Conservation (phyloP, 2,329 filamentous ascomycete genomes). For the Scedosporium boydii region DNA sequence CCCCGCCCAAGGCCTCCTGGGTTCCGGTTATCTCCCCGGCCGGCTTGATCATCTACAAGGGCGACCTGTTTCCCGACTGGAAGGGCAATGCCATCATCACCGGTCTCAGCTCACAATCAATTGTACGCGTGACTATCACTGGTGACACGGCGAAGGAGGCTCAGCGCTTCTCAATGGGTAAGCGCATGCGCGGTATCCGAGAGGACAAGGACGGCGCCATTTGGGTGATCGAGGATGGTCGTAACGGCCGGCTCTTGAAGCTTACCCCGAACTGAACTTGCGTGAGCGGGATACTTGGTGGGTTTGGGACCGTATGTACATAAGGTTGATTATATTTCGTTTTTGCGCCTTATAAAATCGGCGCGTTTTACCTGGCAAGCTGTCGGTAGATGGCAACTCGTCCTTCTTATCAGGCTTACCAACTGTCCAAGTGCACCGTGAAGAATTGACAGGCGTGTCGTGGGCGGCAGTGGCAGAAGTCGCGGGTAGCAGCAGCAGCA, state of each 20-base stretch:
- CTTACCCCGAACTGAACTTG: slow-evolving; percentile 18
- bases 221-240: slow-evolving; percentile 23
- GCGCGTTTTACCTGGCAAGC: background rate
- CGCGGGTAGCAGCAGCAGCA: no score
- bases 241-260: slow-evolving; percentile 20
- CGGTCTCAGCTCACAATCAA: slow-evolving; percentile 16
- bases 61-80: slow-evolving; percentile 21
- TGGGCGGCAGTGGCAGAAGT: no score
- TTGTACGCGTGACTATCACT: slow-evolving; percentile 21
- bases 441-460: no score
- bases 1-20: slow-evolving; percentile 22
- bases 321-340: slow-evolving; percentile 11
- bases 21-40: slow-evolving; percentile 23
- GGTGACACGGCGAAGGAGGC: slow-evolving; percentile 21
- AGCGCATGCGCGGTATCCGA: slow-evolving; percentile 22
- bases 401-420: background rate
- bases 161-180: slow-evolving; percentile 21
- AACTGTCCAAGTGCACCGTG: background rate
- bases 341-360: background rate
- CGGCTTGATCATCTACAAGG: slow-evolving; percentile 24
- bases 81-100: slow-evolving; percentile 23
- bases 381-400: background rate
- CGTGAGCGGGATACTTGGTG: slow-evolving; percentile 13
- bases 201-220: slow-evolving; percentile 20
- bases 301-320: slow-evolving; percentile 12